These are phyloP conservation scores for Plantago coronopus DNA, from an alignment of 305 asterid genomes.

Conservation along the genomic window DNA sequence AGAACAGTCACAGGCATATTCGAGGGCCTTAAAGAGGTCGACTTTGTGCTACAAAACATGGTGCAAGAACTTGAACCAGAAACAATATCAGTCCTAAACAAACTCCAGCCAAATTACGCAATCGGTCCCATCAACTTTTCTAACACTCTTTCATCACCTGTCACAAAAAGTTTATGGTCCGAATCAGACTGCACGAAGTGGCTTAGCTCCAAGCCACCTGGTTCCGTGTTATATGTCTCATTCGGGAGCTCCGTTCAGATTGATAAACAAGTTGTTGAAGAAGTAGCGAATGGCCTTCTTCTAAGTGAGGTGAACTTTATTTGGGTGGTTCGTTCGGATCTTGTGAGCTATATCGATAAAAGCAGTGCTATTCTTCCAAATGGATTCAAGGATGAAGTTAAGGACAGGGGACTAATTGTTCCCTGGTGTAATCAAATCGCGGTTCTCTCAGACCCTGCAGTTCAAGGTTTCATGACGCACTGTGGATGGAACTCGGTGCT, in stretches of 20 bases:
- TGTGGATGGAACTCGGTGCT: slow-evolving; percentile 56
- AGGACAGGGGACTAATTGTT: slow-evolving; percentile 40
- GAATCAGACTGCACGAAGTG: slow-evolving; percentile 46
- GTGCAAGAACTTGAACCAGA: slow-evolving; percentile 45
- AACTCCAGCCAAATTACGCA: slow-evolving; percentile 25
- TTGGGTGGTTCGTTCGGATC: slow-evolving; percentile 56
- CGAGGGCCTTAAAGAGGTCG: slow-evolving; percentile 40
- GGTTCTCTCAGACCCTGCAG: slow-evolving; percentile 43
- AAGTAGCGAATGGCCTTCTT: slow-evolving; percentile 53
- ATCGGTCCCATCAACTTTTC: slow-evolving; percentile 48
- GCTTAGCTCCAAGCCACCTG: slow-evolving; percentile 41
- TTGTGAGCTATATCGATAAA: slow-evolving; percentile 27
- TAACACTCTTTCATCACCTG: slow-evolving; percentile 15
- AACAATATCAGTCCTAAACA: slow-evolving; percentile 31
- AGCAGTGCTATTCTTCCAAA: slow-evolving; percentile 32
- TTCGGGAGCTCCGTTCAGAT: slow-evolving; percentile 55
- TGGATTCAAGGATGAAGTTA: slow-evolving; percentile 30
- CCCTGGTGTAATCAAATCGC: slow-evolving; percentile 53
- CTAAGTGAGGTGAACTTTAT: slow-evolving; percentile 46
- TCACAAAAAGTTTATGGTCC: slow-evolving; percentile 39
- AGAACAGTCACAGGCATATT: slow-evolving; percentile 28
- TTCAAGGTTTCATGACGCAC: slow-evolving; percentile 53
- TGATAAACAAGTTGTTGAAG: slow-evolving; percentile 34
- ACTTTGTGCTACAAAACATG: slow-evolving; percentile 48
- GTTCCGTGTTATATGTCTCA: slow-evolving; percentile 56